Base-by-base conservation (phyloP, 345 rosid genomes). In the Eucalyptus erythrocorys region DNA sequence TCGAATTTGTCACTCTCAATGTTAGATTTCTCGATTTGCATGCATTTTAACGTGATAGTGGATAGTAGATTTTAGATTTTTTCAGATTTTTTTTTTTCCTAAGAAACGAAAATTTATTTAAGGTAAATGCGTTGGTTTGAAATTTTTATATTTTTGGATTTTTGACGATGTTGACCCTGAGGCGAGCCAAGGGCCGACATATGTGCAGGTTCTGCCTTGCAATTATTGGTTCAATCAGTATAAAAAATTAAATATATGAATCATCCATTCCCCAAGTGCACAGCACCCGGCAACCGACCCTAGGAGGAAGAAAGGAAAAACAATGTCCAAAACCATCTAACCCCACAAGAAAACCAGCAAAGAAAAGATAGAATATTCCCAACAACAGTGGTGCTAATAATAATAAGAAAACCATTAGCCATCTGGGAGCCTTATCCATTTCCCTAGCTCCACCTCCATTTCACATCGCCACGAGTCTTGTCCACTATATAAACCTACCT, bases 1-100 rank as follows among this genome's bases (percentile, higher is more conserved):
- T 51, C 0, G 0, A 51, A 51, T 51, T 51, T 51, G 2, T 51
- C 4, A 51, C 10, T 19, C 2, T 51, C 24, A 19, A 19, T 0
- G 0, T 17, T 0, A 51, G 0, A 51, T 19, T 51, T 51, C 8
- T 1, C 0, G 2, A 51, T 19, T 51, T 51, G 10, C 55, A 51
- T 19, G 17, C 1, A 27, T 61, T 59, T 59, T 59, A 57, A 57
- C n/a, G 5, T 11, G 2, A 57, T 5, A 57, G 12, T 5, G 1
- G 32, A 59, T 27, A 12, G 66, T 6, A 27, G 32, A 27, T 59
- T 61, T 3, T 3, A 0, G 30, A 24, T 55, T 55, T 55, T 55
- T 55, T 55, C 57, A 51, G 10, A 51, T 19, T 21, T 51, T 51
- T n/a, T 45, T 45, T 45, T 24, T 55, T 24, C 30, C 24, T 22